Base-by-base conservation (phyloP, 441 rosid genomes). In the Brassica balearica region DNA sequence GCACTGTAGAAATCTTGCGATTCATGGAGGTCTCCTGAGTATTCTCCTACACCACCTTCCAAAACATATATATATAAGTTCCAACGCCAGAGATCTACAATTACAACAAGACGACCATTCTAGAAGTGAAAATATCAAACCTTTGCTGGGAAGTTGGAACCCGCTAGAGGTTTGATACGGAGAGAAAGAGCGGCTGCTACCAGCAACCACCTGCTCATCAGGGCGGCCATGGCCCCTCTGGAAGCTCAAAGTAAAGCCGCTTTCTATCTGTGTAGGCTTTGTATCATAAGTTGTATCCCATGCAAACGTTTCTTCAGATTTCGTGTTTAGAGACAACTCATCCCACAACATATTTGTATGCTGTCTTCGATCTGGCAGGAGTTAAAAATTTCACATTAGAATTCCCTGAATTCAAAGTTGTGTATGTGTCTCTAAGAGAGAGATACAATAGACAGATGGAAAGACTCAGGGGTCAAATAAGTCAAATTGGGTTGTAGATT, bases 1-100 rank as follows among this genome's bases (percentile, higher is more conserved):
- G 97, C 99, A 91, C 91, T 84, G 65, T 87, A 90, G 82, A 85
- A 70, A 72, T 91, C 91, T 78, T 85, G 96, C 5, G 96, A 53
- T n/a, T 79, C 85, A 74, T 86, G 88, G 85, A 81, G 83, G 69
- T 77, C 86, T 74, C 87, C 80, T 64, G 84, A 78, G 58, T 89
- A 81, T 83, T 85, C 94, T 72, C 85, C 92, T 32, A 83, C 77
- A 83, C 88, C 99, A 83, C 88, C 99, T 92, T 86, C 81, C 63
- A 69, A 59, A 15, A 2, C 59, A 53, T 6, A 51, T 11, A 41
- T 11, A 41, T 10, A 77, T 74, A 36, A 62, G 61, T 63, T 62
- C 58, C 66, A 68, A 38, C 43, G 20, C 20, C 41, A 64, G 10
- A 19, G 22, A 51, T 66, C 15, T 72, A 43, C 23, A 58, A 60